Base-by-base conservation (phyloP, 2,329 filamentous ascomycete species). In the Aspergillus pseudoterreus region DNA sequence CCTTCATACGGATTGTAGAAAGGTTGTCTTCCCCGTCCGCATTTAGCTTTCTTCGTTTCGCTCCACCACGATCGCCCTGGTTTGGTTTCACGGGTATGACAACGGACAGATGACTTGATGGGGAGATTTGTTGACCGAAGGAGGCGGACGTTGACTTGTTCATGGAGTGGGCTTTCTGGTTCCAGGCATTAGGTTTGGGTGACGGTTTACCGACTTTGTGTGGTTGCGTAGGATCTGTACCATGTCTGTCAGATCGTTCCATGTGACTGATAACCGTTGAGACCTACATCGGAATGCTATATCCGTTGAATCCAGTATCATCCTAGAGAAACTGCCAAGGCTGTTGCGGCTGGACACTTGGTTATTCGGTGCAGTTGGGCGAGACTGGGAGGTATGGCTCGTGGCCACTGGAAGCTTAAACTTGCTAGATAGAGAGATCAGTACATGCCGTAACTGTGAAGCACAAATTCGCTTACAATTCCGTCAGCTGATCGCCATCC, bases 1-100 rank as follows among this genome's bases (percentile, higher is more conserved):
- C 90, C 52, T 64, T 72, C 2, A 90, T 75, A 39, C 82, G 83
- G 42, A 85, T 72, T 14, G 82, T 78, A 17, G 86, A 74, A 2
- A 82, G 69, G 45, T 81, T 82, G 50, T 82, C 80, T 11, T 81
- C 78, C 6, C 76, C 78, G 45, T 80, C 75, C 17, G 72, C 71
- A 53, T 82, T 84, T 51, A 78, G 67, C 61, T 82, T 86, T 57
- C 81, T 64, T 53, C 66, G 62, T 45, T 70, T 67, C 10, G 65
- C 56, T 12, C 64, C 62, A 14, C 51, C 51, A 38, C 68, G 60
- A 35, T 71, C 64, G 41, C 73, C 70, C 32, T 71, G 72, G 4
- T 68, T 51, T n/a, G 74, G 63, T 30, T 75, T 69, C 15, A 73
- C 66, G 15, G 78, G 78, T 47, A 81, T 73, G 9, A 81, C 60